Base-by-base conservation (phyloP, 2,329 filamentous ascomycete species). In the Penicillium sp. region DNA sequence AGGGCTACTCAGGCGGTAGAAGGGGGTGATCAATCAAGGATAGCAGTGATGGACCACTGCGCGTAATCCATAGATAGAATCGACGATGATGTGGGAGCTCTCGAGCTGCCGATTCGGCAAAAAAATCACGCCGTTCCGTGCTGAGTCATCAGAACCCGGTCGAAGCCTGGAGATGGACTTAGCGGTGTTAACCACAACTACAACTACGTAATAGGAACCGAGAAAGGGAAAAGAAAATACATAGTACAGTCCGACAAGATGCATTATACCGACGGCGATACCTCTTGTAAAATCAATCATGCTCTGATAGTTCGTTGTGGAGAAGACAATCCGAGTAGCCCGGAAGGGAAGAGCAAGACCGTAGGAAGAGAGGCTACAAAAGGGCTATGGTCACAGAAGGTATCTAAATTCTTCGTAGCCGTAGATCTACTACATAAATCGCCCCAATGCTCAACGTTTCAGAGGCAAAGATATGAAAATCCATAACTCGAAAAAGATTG, bases 91-190 rank as follows among this genome's bases (percentile, higher is more conserved):
- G 49, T 58, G 44, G 51, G 53, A 65, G 58, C 59, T 64, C 51
- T 57, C 55, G 43, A 55, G 42, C 60, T 57, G 54, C 57, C 55
- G 51, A 42, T 50, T 61, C 58, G 55, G 59, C 53, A 48, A 46
- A 48, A 54, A 47, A 46, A 60, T 68, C 68, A 65, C 62, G 56
- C 54, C 50, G 58, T 59, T 65, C 62, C 65, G 53, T 46, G 60
- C 65, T 69, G 66, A 69, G 59, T 70, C 67, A 69, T 66, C 66
- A 9, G 49, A 54, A 56, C 29, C 32, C 47, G 8, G 43, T 46
- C 53, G 49, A 52, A 55, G 9, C 33, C 10, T 20, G 32, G 29
- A 29, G 37, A 57, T 47, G 31, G 48, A 46, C 42, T 47, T 46
- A 37, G 37, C 48, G 42, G 50, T 23, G 29, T 50, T 53, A 55